Percentiles rank a stretch among this genome's conserved stretches.
Evolutionary conservation across 805 yeast species (phyloP).

Genomic region (Candida tallmaniae): DNA sequence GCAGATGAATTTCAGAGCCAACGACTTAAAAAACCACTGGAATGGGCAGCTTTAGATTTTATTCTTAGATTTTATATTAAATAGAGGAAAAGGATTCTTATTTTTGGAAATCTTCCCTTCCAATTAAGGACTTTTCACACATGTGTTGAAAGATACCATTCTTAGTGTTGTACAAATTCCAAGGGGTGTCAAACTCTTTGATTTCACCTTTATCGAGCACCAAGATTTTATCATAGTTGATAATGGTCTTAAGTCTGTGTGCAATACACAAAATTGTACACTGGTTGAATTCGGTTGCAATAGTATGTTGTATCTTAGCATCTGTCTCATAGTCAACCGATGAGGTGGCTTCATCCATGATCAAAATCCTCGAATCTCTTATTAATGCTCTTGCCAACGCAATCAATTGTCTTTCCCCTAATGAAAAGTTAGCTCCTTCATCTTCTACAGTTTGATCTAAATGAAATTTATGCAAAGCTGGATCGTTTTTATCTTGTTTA

Average conservation of each 20-base stretch:
- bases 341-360: conserved; percentile 81
- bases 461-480: conserved; percentile 36
- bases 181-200: conserved; percentile 72
- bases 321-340: conserved; percentile 86
- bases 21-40: conserved; percentile 23
- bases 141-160: conserved; percentile 59
- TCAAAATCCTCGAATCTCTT: conserved; percentile 67
- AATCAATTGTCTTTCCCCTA: conserved; percentile 74
- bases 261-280: conserved; percentile 87
- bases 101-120: conserved; percentile 36
- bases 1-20: conserved; percentile 26
- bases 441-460: conserved; percentile 50
- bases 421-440: conserved; percentile 68
- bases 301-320: conserved; percentile 68
- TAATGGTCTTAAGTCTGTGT: conserved; percentile 73
- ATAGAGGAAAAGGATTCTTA: neutral
- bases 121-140: conserved; percentile 54
- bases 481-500: conserved; percentile 15
- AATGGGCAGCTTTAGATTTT: conserved; percentile 1
- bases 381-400: conserved; percentile 83
- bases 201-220: conserved; percentile 80
- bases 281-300: conserved; percentile 58
- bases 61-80: neutral
- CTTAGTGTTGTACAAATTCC: conserved; percentile 45
- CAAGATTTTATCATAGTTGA: conserved; percentile 70